Conservation (phyloP, 108 stramenopile species). For the Discostella stelligeroides region DNA sequence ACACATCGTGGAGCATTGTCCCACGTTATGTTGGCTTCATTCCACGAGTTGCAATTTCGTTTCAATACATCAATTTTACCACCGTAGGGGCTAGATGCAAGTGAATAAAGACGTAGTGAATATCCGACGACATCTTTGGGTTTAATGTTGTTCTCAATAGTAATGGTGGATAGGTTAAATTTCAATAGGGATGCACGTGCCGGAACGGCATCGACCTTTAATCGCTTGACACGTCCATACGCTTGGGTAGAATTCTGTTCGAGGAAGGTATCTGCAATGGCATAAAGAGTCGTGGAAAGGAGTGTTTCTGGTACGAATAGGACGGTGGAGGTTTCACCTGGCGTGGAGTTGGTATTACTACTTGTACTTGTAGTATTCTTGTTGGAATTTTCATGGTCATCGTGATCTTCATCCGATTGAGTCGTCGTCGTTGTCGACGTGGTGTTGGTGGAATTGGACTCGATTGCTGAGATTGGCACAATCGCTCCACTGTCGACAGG, state of each 20-base stretch:
- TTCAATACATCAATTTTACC: conserved; percentile 8
- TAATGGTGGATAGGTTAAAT: background rate
- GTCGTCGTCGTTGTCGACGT: no score
- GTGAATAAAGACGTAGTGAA: background rate
- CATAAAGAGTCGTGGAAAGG: background rate
- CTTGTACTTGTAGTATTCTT: no score
- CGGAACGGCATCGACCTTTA: background rate
- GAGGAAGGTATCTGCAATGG: conserved; percentile 6
- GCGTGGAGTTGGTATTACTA: background rate
- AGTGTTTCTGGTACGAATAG: background rate
- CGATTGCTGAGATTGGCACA: no score
- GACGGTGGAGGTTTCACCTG: background rate
- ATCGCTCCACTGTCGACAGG: no score
- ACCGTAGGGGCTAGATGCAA: background rate
- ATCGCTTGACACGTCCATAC: background rate
- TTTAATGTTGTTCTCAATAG: background rate
- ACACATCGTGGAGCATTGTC: background rate
- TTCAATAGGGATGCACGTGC: conserved; percentile 2
- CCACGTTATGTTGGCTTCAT: background rate
- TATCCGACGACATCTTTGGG: background rate
- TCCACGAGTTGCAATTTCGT: conserved; percentile 1
- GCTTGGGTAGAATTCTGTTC: background rate
- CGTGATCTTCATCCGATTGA: no score
- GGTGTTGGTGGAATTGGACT: no score
- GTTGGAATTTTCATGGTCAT: no score